Evolutionary conservation across 2,329 filamentous ascomycete species (phyloP).

Genomic region (Apiospora rasikravindrae): DNA sequence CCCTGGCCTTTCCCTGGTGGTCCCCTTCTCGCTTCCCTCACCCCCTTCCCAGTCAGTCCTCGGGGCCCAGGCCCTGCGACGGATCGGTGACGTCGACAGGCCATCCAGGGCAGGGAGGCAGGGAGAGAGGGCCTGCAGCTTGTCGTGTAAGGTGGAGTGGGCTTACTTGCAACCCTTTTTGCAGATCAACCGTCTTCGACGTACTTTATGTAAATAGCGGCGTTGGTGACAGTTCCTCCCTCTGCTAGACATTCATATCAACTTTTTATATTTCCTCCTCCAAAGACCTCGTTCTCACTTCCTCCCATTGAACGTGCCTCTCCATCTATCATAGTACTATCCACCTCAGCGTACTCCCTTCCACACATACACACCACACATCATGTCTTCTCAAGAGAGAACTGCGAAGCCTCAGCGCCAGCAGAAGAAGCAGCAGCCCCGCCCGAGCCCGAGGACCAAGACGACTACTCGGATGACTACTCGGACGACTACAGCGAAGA

Average conservation of each 20-base stretch:
- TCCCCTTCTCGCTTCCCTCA: background rate
- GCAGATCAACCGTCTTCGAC: background rate
- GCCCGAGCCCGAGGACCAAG: conserved; percentile 30
- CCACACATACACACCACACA: background rate
- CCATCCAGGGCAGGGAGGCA: background rate
- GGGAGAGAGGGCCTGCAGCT: background rate
- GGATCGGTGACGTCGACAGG: conserved; percentile 4
- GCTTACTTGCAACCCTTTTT: conserved; percentile 3
- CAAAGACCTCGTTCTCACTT: background rate
- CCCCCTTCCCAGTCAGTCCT: background rate
- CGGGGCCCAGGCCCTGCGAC: background rate
- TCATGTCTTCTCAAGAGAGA: conserved; percentile 21
- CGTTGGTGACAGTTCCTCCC: background rate
- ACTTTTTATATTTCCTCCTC: background rate
- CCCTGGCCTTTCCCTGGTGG: background rate
- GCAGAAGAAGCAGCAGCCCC: conserved; percentile 33
- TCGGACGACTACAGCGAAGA: conserved; percentile 31
- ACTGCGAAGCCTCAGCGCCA: conserved; percentile 33
- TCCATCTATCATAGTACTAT: background rate
- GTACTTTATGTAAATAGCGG: conserved; percentile 6
- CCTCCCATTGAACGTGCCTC: background rate
- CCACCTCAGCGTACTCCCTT: background rate
- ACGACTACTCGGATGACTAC: conserved; percentile 29
- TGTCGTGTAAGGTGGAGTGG: conserved; percentile 7
- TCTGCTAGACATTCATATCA: conserved; percentile 2